A percentile compares a stretch with the other conserved stretches of the same genome.
Conservation (phyloP, 2,329 filamentous ascomycete species). For the Bipolaris sorokiniana region DNA sequence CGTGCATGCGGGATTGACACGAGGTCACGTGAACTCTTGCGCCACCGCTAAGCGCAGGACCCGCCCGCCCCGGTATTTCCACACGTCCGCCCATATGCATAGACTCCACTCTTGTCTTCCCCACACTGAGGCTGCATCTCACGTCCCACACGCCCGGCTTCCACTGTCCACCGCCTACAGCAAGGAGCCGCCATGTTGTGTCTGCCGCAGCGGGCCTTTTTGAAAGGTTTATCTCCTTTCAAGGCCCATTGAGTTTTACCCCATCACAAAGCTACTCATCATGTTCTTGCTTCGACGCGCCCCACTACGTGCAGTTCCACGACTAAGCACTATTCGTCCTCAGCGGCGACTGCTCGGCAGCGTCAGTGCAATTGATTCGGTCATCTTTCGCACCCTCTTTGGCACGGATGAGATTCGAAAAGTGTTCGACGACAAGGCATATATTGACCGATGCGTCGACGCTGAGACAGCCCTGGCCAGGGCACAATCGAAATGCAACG, state of each 20-base stretch:
- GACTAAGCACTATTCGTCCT: constrained; percentile 18
- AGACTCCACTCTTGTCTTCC: constrained; percentile 23
- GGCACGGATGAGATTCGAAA: constrained; percentile 60
- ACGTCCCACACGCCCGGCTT: constrained; percentile 26
- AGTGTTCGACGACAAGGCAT: constrained; percentile 59
- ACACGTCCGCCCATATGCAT: no score
- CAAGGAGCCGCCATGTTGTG: constrained; percentile 14
- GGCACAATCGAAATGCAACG: constrained; percentile 56
- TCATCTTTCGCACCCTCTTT: constrained; percentile 59
- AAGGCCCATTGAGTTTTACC: constrained; percentile 9
- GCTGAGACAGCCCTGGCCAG: constrained; percentile 60
- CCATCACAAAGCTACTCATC: constrained; percentile 16
- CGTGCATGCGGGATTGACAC: background rate
- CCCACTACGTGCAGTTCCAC: constrained; percentile 28
- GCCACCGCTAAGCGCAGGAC: background rate
- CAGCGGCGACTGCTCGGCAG: constrained; percentile 39
- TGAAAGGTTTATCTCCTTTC: constrained; percentile 10
- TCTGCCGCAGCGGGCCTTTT: constrained; percentile 14
- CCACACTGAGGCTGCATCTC: constrained; percentile 31
- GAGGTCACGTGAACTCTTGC: constrained; percentile 6
- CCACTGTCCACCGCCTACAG: constrained; percentile 2
- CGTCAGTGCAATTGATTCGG: constrained; percentile 55
- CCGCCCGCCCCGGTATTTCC: constrained; percentile 1
- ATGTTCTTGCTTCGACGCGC: constrained; percentile 41
- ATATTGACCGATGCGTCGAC: constrained; percentile 57